phyloP scores from a whole-genome alignment of 345 rosid genomes.

The Pelargonium nanum region DNA sequence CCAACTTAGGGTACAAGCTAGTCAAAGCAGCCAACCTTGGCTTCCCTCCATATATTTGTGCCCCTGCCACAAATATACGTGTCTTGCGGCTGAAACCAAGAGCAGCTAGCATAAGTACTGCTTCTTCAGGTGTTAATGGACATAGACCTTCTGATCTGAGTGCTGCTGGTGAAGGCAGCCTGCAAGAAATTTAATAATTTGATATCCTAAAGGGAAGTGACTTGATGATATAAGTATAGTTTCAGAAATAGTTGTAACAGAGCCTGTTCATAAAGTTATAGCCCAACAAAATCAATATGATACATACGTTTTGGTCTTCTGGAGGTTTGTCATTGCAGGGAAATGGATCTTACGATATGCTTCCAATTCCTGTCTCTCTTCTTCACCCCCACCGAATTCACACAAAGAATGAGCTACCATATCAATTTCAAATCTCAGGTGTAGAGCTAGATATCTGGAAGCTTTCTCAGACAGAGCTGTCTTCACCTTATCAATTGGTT shows the following conservation, averaged over 20 bases:
- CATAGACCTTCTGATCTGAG: slow-evolving; percentile 82
- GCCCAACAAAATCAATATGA: neutral
- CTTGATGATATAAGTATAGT: no score
- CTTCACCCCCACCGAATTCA: slow-evolving; percentile 84
- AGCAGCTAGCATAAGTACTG: slow-evolving; percentile 86
- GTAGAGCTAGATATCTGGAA: slow-evolving; percentile 71
- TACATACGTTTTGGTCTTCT: slow-evolving; percentile 51
- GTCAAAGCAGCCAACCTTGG: slow-evolving; percentile 59
- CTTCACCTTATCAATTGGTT: slow-evolving; percentile 32
- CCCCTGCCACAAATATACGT: slow-evolving; percentile 73
- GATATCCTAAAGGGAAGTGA: neutral
- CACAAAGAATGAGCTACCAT: slow-evolving; percentile 98
- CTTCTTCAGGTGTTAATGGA: slow-evolving; percentile 91
- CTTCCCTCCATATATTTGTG: slow-evolving; percentile 71
- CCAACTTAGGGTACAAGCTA: slow-evolving; percentile 72
- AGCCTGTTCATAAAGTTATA: neutral
- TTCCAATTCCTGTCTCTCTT: slow-evolving; percentile 61
- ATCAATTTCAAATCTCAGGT: slow-evolving; percentile 87
- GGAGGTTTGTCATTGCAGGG: slow-evolving; percentile 53
- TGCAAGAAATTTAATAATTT: slow-evolving; percentile 18
- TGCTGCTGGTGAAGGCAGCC: slow-evolving; percentile 64
- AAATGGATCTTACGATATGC: slow-evolving; percentile 80
- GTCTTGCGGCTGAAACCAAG: slow-evolving; percentile 85
- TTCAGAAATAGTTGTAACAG: neutral
- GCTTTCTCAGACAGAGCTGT: slow-evolving; percentile 30